Percentiles rank a stretch among this genome's conserved stretches.
Conservation (phyloP, 2,329 filamentous ascomycete genomes). For the Capronia coronata region DNA sequence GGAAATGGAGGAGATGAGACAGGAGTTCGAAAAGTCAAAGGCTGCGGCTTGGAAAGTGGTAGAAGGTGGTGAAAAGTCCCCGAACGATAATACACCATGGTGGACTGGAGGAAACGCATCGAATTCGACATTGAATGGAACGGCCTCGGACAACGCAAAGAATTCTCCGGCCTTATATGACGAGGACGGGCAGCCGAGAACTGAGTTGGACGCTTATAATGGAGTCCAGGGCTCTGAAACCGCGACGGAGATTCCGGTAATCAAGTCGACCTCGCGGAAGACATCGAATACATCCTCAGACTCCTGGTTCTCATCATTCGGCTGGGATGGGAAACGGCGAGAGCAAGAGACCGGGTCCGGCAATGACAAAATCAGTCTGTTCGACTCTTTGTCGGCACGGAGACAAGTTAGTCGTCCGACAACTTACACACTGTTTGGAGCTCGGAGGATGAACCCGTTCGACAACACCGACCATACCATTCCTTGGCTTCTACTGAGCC, state of each 20-base stretch:
- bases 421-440: constrained; percentile 13
- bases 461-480: constrained; percentile 34
- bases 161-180: constrained; percentile 19
- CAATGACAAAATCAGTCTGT: neutral
- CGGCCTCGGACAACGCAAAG: constrained; percentile 6
- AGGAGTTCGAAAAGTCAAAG: constrained; percentile 16
- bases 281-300: constrained; percentile 3
- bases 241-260: constrained; percentile 2
- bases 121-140: constrained; percentile 15
- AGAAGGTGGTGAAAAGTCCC: constrained; percentile 11
- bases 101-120: constrained; percentile 13
- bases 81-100: constrained; percentile 8
- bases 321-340: constrained; percentile 19
- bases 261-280: constrained; percentile 1
- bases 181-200: constrained; percentile 16
- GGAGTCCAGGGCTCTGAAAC: neutral
- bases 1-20: constrained; percentile 25
- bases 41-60: constrained; percentile 9
- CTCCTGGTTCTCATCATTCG: constrained; percentile 18
- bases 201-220: constrained; percentile 22
- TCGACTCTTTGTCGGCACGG: neutral
- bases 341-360: neutral
- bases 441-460: constrained; percentile 29
- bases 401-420: constrained; percentile 6
- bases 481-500: constrained; percentile 41